Evolutionary conservation across 1,139 yeast species (phyloP).

Genomic region (Petasospora rhodanensis): DNA sequence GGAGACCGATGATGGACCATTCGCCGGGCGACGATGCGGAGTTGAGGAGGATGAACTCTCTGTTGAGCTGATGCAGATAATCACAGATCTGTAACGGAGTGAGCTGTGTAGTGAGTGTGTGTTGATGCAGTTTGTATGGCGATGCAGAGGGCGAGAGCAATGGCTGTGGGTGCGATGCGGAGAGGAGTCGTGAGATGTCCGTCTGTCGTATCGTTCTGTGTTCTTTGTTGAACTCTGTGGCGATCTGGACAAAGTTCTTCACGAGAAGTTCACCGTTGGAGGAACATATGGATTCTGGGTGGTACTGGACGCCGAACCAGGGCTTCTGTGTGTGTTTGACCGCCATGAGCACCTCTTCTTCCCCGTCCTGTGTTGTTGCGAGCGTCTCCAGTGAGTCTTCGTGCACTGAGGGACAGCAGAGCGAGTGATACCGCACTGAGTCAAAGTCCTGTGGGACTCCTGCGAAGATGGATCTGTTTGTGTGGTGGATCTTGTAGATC

Average conservation of each 20-base stretch:
- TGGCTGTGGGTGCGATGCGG: too few species aligned
- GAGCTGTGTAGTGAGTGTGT: slow-evolving; percentile 1
- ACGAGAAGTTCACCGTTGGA: slow-evolving; percentile 56
- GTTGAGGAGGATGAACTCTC: slow-evolving; percentile 56
- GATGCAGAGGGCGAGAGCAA: not conserved
- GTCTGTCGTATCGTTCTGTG: slow-evolving; percentile 14
- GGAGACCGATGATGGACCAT: slow-evolving; percentile 83
- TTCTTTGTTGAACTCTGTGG: slow-evolving; percentile 37
- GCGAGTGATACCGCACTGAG: slow-evolving; percentile 87
- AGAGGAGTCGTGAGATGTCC: too few species aligned
- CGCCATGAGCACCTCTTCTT: slow-evolving; percentile 64
- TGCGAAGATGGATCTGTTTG: slow-evolving; percentile 30
- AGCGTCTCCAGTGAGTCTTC: slow-evolving; percentile 43
- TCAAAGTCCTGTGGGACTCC: slow-evolving; percentile 40
- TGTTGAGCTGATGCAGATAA: slow-evolving; percentile 24
- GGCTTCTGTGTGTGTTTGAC: slow-evolving; percentile 59
- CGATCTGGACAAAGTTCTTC: slow-evolving; percentile 56
- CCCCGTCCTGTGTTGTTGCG: slow-evolving; percentile 45
- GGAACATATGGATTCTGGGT: slow-evolving; percentile 94
- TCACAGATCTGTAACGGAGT: slow-evolving; percentile 47
- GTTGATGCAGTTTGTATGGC: slow-evolving; percentile 1
- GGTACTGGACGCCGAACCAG: slow-evolving; percentile 92
- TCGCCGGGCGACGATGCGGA: slow-evolving; percentile 80
- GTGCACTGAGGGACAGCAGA: slow-evolving; percentile 46
- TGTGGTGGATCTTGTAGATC: slow-evolving; percentile 47